Evolutionary conservation across 163 green algal genomes (phyloP), one percentile per base, ranked within the genome.

Genomic region (Scenedesmus sp.): DNA sequence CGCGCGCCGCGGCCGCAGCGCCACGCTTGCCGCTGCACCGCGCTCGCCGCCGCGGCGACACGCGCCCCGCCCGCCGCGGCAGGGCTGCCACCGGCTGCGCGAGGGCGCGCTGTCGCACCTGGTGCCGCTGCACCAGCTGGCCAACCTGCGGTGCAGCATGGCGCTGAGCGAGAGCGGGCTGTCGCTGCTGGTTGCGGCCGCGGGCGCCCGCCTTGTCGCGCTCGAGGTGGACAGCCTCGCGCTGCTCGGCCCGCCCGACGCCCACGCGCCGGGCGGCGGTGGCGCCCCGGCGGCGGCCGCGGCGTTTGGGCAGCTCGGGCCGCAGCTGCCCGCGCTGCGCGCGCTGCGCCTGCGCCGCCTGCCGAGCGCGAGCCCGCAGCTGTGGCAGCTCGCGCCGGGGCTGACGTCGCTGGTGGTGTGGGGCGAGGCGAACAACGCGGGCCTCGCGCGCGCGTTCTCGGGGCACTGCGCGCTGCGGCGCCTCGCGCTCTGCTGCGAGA

Each of bases 321-420:
- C 69, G 26, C 71, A 80, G 58, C 71, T 80, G 71, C 58, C 58
- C 6, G 71, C 33, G 17, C n/a, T 80, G 71, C 10, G 45, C 17
- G 58, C 51, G 28, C 45, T 80, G 56, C n/a, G 31, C 29, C 47
- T 80, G 58, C 31, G 47, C 22, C 31, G 71, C 22, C 6, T 80
- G 58, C n/a, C 58, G 6, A 56, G 58, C 39, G 53, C 31, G 28
- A 63, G 58, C 7, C 71, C 71, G 17, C 58, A 58, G 22, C 36
- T 80, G 31, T 72, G 71, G 58, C 71, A 80, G 31, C 24, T 80
- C 11, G 71, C 71, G n/a, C 71, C 71, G 28, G 45, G 71, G 10
- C 24, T 80, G 71, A 80, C 58, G 24, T 72, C 58, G 11, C 45
- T 80, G 58, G 71, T 80, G 29, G 71, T 80, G 4, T 64, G 58